Evolutionary conservation across 352 stramenopile species (phyloP), one percentile per base, ranked within the genome.

Genomic region (Peronosclerospora sorghi): DNA sequence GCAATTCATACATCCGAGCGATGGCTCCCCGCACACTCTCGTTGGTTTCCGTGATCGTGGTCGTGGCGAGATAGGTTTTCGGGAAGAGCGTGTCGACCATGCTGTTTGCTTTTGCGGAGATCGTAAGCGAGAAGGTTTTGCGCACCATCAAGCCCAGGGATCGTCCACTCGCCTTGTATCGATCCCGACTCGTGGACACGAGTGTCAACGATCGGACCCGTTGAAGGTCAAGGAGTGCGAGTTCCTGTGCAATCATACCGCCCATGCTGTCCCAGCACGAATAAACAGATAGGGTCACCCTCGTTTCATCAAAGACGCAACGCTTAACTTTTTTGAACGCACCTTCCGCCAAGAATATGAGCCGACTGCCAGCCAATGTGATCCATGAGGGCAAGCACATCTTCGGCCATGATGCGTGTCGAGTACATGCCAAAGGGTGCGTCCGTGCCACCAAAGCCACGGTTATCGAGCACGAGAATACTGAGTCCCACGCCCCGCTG

Each of bases 381-480:
- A 32, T 83, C 61, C 59, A 83, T 68, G 2, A 86, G 35, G 3
- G 58, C 50, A 8, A 83, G 56, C 41, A 55, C 55, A 39, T 86
- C 73, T n/a, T 64, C 40, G 2, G 73, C 73, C 65, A 86, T 79
- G 13, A 54, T 53, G 28, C 57, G 65, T 5, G 68, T 83, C 45
- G 59, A 75, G 54, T 80, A 79, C 32, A 57, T 54, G 27, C 62
- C 61, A 36, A 60, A 77, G 2, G 54, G 52, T 10, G 54, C 51
- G 38, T 68, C 56, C 7, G 63, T 78, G 14, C 59, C 58, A 77
- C 1, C 51, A 50, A 83, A 54, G 82, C 73, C 36, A 81, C 73
- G 65, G 35, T 85, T 85, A 54, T 85, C 73, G 34, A 81, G 40
- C 1, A 67, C 68, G 0, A 74, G 36, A 37, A 83, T 65, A 35